Conservation (phyloP, 192 early-diverging fungal genomes). For the Coemansia sp. region DNA sequence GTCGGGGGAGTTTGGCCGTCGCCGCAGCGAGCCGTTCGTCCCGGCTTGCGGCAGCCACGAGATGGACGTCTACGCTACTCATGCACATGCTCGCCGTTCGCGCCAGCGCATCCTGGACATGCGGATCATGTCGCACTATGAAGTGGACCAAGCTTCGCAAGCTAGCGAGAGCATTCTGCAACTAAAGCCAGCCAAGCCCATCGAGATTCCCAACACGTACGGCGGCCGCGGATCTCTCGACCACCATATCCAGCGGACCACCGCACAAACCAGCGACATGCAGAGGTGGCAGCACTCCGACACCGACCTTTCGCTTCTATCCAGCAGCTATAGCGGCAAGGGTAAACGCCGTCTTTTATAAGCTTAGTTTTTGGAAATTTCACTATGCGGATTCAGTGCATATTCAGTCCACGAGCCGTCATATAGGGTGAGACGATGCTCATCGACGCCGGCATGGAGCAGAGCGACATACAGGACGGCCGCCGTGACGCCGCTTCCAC, state of each 20-base stretch:
- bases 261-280: constrained; percentile 8
- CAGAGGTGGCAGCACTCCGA: constrained; percentile 42
- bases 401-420: constrained; percentile 95
- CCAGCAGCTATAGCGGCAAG: constrained; percentile 23
- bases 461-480: constrained; percentile 77
- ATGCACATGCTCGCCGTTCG: constrained; percentile 17
- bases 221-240: constrained; percentile 12
- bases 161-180: background rate
- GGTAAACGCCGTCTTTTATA: constrained; percentile 22
- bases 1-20: constrained; percentile 11
- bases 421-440: constrained; percentile 67
- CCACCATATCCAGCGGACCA: constrained; percentile 10
- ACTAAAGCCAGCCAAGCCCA: background rate
- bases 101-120: constrained; percentile 26
- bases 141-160: background rate
- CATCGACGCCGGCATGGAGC: constrained; percentile 59
- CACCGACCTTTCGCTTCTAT: constrained; percentile 34
- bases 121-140: constrained; percentile 14
- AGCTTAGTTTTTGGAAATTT: constrained; percentile 59
- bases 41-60: background rate
- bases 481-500: constrained; percentile 88
- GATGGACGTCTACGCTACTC: background rate
- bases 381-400: constrained; percentile 64
- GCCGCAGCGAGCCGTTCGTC: constrained; percentile 34
- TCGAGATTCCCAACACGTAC: background rate